phyloP scores from a whole-genome alignment of 1,284 basidiomycete genomes.

The Sporisorium scitamineum region DNA sequence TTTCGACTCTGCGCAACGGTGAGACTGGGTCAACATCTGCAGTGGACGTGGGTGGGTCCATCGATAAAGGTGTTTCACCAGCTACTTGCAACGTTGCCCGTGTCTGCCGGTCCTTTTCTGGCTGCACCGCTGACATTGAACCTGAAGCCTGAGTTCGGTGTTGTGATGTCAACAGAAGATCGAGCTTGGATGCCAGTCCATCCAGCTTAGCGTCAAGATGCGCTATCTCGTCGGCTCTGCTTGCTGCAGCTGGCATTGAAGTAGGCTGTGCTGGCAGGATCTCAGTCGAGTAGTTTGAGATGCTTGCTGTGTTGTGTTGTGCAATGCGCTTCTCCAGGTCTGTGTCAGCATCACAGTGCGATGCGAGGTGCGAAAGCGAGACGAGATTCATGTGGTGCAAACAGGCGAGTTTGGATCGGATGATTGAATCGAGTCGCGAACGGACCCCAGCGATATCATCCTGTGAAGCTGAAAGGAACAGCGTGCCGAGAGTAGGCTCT shows the following conservation, averaged over 20 bases:
- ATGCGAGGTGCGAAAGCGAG: too few species aligned
- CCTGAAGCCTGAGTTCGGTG: too few species aligned
- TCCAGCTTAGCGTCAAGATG: conserved; percentile 21
- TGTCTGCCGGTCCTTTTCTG: too few species aligned
- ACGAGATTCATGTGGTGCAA: conserved; percentile 30
- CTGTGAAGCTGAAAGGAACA: neutral
- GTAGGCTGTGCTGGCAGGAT: neutral
- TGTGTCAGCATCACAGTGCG: neutral
- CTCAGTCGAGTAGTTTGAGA: neutral
- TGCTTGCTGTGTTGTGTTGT: neutral
- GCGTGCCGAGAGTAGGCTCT: neutral
- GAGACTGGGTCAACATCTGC: neutral
- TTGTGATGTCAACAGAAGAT: conserved; percentile 5
- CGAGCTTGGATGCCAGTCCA: conserved; percentile 13
- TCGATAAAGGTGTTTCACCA: neutral
- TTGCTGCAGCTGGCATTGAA: neutral
- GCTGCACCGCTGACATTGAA: too few species aligned
- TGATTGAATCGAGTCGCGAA: neutral
- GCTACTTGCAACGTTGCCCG: neutral
- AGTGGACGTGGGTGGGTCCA: neutral
- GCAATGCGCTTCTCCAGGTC: neutral
- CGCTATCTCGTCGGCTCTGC: neutral
- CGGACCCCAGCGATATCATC: neutral
- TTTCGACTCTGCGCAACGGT: neutral
- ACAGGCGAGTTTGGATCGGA: conserved; percentile 12